These are phyloP conservation scores for Huntiella decipiens DNA, from an alignment of 2,329 filamentous ascomycete species.

Conservation along the genomic window DNA sequence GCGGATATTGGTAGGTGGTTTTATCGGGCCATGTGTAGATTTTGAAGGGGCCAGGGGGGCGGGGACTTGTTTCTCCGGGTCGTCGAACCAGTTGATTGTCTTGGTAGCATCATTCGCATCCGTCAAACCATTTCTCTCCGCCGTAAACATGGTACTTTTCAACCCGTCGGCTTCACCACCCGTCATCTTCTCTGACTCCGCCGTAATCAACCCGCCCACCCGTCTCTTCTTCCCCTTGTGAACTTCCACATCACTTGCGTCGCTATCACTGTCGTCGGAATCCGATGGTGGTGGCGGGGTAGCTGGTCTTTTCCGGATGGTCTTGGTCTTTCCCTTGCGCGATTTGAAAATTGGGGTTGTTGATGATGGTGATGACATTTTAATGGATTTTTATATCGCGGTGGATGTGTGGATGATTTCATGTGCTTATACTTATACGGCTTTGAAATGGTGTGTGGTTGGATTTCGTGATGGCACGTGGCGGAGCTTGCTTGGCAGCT, in stretches of 20 bases:
- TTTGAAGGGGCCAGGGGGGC: conserved; percentile 39
- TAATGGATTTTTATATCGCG: background rate
- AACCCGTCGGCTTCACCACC: conserved; percentile 17
- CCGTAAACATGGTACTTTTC: conserved; percentile 34
- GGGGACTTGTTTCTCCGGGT: conserved; percentile 63
- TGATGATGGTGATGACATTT: background rate
- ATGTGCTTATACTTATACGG: too few species aligned
- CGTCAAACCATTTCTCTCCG: conserved; percentile 44
- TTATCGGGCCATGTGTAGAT: conserved; percentile 64
- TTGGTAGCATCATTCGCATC: conserved; percentile 77
- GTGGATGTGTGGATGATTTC: background rate
- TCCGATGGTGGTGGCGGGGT: conserved; percentile 5
- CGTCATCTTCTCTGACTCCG: conserved; percentile 15
- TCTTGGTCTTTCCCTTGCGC: conserved; percentile 5
- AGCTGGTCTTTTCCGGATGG: conserved; percentile 7
- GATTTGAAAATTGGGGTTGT: conserved; percentile 6
- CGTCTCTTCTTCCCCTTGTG: conserved; percentile 4
- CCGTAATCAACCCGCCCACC: background rate
- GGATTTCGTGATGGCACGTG: too few species aligned
- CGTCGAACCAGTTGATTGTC: conserved; percentile 74
- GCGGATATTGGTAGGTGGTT: conserved; percentile 73
- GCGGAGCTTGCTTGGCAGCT: too few species aligned
- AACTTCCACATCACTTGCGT: conserved; percentile 4
- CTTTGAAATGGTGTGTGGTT: too few species aligned
- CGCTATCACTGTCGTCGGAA: conserved; percentile 3